A percentile compares a stretch with the other conserved stretches of the same genome.
Conservation (phyloP, 2,329 filamentous ascomycete species). For the Aureobasidium leucospermi region DNA sequence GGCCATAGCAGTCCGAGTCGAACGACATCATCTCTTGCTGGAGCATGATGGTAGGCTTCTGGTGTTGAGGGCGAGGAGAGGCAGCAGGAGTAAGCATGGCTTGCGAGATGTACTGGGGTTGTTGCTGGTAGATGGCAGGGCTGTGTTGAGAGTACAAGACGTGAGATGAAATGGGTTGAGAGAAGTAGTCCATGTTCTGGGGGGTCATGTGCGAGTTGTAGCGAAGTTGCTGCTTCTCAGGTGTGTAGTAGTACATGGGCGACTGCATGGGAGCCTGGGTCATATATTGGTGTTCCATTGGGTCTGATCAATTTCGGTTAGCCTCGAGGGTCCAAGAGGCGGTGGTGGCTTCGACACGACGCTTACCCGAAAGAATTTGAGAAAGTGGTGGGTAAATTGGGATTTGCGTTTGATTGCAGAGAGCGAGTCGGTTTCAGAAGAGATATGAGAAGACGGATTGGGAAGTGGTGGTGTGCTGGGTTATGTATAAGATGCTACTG, state of each 20-base stretch:
- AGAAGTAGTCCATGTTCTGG: conserved; percentile 40
- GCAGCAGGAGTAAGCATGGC: conserved; percentile 65
- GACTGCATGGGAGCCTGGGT: conserved; percentile 53
- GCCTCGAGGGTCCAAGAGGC: conserved; percentile 11
- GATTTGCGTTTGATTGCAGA: conserved; percentile 13
- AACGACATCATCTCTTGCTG: conserved; percentile 56
- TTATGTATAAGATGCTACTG: conserved; percentile 8
- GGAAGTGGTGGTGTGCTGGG: conserved; percentile 3
- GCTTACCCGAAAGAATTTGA: conserved; percentile 8
- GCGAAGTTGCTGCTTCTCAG: conserved; percentile 41
- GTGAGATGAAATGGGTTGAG: conserved; percentile 20
- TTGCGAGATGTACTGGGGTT: conserved; percentile 50
- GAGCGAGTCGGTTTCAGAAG: conserved; percentile 9
- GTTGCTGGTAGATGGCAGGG: conserved; percentile 32
- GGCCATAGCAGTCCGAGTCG: conserved; percentile 74
- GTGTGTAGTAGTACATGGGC: conserved; percentile 81
- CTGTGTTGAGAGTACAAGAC: conserved; percentile 18
- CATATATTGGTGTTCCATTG: conserved; percentile 28
- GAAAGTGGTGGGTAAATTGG: conserved; percentile 8
- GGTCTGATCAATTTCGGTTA: conserved; percentile 14
- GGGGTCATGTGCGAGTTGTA: conserved; percentile 34
- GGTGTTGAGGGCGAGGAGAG: conserved; percentile 64
- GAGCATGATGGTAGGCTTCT: conserved; percentile 67
- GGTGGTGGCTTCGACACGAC: conserved; percentile 11
- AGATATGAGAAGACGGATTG: background rate